phyloP scores from a whole-genome alignment of 192 early-diverging fungal genomes.

The Backusella parvicylindrica region DNA sequence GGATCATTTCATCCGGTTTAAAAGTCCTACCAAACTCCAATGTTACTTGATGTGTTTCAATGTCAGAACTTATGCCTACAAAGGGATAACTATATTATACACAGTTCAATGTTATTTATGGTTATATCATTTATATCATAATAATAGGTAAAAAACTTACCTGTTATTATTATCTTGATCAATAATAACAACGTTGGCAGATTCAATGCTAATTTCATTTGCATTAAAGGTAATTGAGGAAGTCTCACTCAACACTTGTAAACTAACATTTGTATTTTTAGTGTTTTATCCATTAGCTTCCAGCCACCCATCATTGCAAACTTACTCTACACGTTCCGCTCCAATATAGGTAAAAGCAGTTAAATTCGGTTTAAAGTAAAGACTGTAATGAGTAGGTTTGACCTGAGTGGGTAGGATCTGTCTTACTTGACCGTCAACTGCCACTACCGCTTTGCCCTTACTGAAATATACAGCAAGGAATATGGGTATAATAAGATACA shows the following conservation, averaged over 20 bases:
- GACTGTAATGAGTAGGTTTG: slow-evolving; percentile 76
- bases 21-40: slow-evolving; percentile 60
- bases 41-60: slow-evolving; percentile 41
- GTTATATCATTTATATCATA: background rate
- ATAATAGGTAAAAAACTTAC: background rate
- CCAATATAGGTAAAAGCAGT: slow-evolving; percentile 74
- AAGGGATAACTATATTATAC: background rate
- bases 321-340: slow-evolving; percentile 66
- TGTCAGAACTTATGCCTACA: background rate
- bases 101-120: background rate
- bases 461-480: slow-evolving; percentile 5
- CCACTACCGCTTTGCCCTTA: background rate
- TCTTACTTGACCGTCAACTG: background rate
- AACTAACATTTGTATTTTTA: slow-evolving; percentile 29
- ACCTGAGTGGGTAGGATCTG: slow-evolving; percentile 84
- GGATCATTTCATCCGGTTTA: slow-evolving; percentile 40
- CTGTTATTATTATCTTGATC: background rate
- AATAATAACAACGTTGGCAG: slow-evolving; percentile 28
- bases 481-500: background rate
- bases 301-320: too few species aligned
- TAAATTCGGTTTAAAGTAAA: slow-evolving; percentile 76
- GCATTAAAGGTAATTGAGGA: slow-evolving; percentile 62
- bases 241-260: slow-evolving; percentile 58
- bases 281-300: too few species aligned
- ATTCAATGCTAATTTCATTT: slow-evolving; percentile 58